Conservation (phyloP, 1,284 basidiomycete species). For the Omphalotus olearius region DNA sequence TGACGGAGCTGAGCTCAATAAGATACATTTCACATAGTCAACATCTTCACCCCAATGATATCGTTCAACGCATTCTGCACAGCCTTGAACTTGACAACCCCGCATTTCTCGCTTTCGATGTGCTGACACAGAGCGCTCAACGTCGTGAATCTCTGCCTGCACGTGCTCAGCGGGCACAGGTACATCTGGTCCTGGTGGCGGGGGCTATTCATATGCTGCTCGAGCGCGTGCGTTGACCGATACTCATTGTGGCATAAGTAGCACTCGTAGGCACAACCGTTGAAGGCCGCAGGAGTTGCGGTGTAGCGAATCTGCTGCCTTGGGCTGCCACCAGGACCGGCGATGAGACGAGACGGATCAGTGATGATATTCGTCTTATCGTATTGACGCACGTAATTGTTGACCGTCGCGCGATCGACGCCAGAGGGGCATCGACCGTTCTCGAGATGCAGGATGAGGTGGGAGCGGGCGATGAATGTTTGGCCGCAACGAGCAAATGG, state of each 20-base stretch:
- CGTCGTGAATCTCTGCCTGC: constrained; percentile 34
- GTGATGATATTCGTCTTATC: constrained; percentile 31
- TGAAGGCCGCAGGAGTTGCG: constrained; percentile 43
- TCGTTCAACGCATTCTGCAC: constrained; percentile 35
- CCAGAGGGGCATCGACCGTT: constrained; percentile 38
- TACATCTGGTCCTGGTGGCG: constrained; percentile 39
- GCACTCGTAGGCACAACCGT: constrained; percentile 46
- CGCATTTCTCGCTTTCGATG: constrained; percentile 52
- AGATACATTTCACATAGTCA: constrained; percentile 13
- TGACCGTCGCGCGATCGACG: constrained; percentile 29
- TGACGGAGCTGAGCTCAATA: no score
- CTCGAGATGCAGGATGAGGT: constrained; percentile 46
- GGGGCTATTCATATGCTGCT: constrained; percentile 50
- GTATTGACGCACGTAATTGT: constrained; percentile 29
- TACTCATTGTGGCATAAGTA: constrained; percentile 45
- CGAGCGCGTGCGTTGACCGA: constrained; percentile 34
- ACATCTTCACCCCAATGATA: constrained; percentile 25
- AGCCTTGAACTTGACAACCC: constrained; percentile 29
- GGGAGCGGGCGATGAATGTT: constrained; percentile 38
- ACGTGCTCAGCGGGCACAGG: constrained; percentile 37
- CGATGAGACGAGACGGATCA: constrained; percentile 31
- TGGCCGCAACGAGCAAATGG: constrained; percentile 34
- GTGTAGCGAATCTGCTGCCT: constrained; percentile 21
- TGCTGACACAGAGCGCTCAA: constrained; percentile 50
- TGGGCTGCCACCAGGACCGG: constrained; percentile 17